Conservation (phyloP, 2,329 filamentous ascomycete species). For the Fonsecaea nubica region DNA sequence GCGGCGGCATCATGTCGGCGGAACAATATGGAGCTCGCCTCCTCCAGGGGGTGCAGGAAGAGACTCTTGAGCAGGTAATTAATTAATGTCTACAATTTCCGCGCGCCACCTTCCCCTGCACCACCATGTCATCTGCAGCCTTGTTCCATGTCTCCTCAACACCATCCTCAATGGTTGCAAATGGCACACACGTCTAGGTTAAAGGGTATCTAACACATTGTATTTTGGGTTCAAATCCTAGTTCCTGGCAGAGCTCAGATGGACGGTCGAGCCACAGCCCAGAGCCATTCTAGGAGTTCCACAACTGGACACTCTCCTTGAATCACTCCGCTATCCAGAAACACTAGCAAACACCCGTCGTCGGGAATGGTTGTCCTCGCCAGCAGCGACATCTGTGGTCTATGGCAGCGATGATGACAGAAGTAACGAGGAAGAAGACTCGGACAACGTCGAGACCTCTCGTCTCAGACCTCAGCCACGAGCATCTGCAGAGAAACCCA, state of each 20-base stretch:
- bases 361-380: conserved; percentile 25
- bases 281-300: conserved; percentile 51
- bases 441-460: not conserved
- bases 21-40: conserved; percentile 50
- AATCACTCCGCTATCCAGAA: conserved; percentile 44
- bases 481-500: conserved; percentile 11
- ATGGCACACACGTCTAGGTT: not conserved
- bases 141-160: not conserved
- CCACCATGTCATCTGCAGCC: conserved; percentile 13
- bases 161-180: not conserved
- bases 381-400: conserved; percentile 4
- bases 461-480: not conserved
- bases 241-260: conserved; percentile 50
- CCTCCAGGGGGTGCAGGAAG: conserved; percentile 58
- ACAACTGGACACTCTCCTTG: conserved; percentile 54
- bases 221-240: conserved; percentile 36
- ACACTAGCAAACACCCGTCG: conserved; percentile 8
- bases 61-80: conserved; percentile 59
- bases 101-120: conserved; percentile 10
- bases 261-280: conserved; percentile 35
- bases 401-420: conserved; percentile 10
- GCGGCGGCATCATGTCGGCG: conserved; percentile 32
- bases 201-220: not conserved
- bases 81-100: conserved; percentile 1
- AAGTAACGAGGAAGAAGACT: conserved; percentile 2